Base-by-base conservation (phyloP, 495 filamentous ascomycete genomes). In the Neurospora sp. region DNA sequence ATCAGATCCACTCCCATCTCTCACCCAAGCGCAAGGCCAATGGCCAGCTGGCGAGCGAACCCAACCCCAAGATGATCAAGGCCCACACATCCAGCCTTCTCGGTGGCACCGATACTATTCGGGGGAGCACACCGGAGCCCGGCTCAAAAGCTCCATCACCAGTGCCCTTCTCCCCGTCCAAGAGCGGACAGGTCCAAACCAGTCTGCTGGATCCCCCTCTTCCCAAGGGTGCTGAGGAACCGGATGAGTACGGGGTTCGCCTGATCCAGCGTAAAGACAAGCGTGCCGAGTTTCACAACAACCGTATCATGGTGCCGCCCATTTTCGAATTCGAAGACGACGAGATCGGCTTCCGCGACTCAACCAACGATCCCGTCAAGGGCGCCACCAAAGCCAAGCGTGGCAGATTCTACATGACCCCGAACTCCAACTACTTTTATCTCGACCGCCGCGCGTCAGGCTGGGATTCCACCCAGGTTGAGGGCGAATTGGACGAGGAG, bases 281-380 rank as follows among this genome's bases (percentile, higher is more conserved):
- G 3, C 77, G 75, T 0, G 75, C 78, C 9, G 80, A 79, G 31
- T 68, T 74, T 14, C 78, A 75, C n/a, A 80, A 81, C 70, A 86
- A 85, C 73, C 83, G 85, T 7, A 80, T 86, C 69, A 81, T 85
- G 74, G 74, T 82, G 12, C 82, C 83, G 37, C 79, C 74, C 37
- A 12, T 76, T 0, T 83, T 83, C 69, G 76, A 81, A 37, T 86
- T 76, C 39, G 79, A 80, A 31, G 78, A 82, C 16, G 59, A 80
- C 5, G 83, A 86, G 71, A 86, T 86, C 45, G 85, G 85, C n/a
- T 85, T 86, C 72, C 85, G 84, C 6, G 84, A 85, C 61, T 85
- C 84, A 14, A 79, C 83, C 71, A 86, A 86, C 72, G 80, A 80
- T 70, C 78, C 79, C 68, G 77, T 78, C 39, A 83, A 82, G 74